Evolutionary conservation across 108 stramenopile genomes (phyloP).

Genomic region (Cyclotella atomus): DNA sequence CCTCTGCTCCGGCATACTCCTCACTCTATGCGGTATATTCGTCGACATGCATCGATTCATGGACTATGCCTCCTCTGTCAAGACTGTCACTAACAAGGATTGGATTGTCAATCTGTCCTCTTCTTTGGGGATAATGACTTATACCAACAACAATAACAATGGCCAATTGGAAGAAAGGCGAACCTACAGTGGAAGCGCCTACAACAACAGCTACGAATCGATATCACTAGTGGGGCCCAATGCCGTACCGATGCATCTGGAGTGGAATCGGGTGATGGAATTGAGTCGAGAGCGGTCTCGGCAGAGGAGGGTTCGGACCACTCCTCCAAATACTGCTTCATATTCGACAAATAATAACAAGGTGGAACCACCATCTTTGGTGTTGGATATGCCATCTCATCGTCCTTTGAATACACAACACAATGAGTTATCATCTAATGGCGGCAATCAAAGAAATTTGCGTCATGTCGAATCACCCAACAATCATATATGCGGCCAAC

Average conservation of each 20-base stretch:
- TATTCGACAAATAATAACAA: background rate
- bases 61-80: slow-evolving; percentile 4
- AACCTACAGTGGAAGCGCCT: background rate
- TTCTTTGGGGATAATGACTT: slow-evolving; percentile 8
- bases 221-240: background rate
- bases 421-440: slow-evolving; percentile 1
- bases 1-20: slow-evolving; percentile 8
- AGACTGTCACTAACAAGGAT: background rate
- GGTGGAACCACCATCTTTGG: slow-evolving; percentile 20
- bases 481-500: slow-evolving; percentile 24
- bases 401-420: slow-evolving; percentile 29
- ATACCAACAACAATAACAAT: background rate
- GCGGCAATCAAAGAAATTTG: background rate
- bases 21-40: slow-evolving; percentile 26
- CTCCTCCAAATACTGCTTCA: slow-evolving; percentile 8
- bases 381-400: slow-evolving; percentile 34
- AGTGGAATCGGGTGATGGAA: slow-evolving; percentile 18
- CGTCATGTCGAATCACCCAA: slow-evolving; percentile 5
- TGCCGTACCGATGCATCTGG: slow-evolving; percentile 25
- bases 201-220: background rate
- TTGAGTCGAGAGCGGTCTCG: slow-evolving; percentile 17
- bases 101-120: slow-evolving; percentile 32
- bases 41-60: slow-evolving; percentile 10
- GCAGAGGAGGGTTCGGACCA: slow-evolving; percentile 29
- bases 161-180: background rate